Percentiles rank a stretch among this genome's conserved stretches.
Evolutionary conservation across 345 rosid genomes (phyloP).

Genomic region (Dipteronia dyeriana): DNA sequence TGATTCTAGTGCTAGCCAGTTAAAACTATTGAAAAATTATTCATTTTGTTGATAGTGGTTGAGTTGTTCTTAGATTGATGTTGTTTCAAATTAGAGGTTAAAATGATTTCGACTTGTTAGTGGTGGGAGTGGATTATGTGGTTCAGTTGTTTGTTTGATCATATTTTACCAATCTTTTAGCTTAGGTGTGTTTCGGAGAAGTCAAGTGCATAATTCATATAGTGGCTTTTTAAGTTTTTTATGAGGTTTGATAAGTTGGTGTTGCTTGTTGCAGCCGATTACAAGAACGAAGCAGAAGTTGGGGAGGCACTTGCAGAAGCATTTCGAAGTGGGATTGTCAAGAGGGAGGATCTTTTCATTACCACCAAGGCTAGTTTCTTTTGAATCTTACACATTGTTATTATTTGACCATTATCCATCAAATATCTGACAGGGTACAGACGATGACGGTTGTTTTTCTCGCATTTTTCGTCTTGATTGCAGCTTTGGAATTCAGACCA

Average conservation of each 20-base stretch:
- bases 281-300: constrained; percentile 70
- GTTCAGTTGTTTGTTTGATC: not conserved
- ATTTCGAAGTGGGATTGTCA: constrained; percentile 59
- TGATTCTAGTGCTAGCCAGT: not conserved
- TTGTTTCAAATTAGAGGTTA: not conserved
- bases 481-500: constrained; percentile 97
- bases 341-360: constrained; percentile 82
- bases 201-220: not conserved
- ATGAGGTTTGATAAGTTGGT: constrained; percentile 2
- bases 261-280: constrained; percentile 60
- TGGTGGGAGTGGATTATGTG: not conserved
- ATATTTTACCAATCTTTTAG: no score
- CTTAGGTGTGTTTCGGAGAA: no score
- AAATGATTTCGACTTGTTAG: not conserved
- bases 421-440: not conserved
- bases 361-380: constrained; percentile 61
- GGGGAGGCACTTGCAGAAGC: constrained; percentile 77
- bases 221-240: not conserved
- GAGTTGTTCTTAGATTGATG: not conserved
- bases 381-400: not conserved
- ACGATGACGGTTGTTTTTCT: not conserved
- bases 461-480: not conserved
- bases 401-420: not conserved
- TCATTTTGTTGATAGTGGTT: not conserved
- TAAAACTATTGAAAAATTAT: not conserved